A percentile compares a stretch with the other conserved stretches of the same genome.
Conservation (phyloP, 352 stramenopile species). For the Pythium brachiatum region DNA sequence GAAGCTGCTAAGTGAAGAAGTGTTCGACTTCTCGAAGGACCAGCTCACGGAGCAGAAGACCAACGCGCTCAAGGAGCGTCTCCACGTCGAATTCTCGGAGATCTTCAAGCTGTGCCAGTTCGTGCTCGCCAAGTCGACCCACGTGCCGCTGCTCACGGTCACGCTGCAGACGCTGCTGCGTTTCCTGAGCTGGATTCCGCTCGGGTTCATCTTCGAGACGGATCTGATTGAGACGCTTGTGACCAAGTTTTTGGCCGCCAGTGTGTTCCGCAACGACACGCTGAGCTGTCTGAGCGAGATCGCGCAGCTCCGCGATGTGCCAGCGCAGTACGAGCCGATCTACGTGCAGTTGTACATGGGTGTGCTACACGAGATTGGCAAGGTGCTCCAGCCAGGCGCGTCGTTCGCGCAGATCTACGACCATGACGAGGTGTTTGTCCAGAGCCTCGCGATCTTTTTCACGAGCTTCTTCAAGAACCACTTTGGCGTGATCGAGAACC, state of each 20-base stretch:
- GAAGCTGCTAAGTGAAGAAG: slow-evolving; percentile 98
- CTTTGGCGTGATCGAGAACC: slow-evolving; percentile 93
- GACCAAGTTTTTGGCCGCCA: slow-evolving; percentile 95
- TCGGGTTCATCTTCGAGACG: slow-evolving; percentile 99
- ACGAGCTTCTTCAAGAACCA: slow-evolving; percentile 94
- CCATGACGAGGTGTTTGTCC: slow-evolving; percentile 96
- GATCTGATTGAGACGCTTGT: slow-evolving; percentile 94
- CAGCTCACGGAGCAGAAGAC: slow-evolving; percentile 98
- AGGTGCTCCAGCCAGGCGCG: slow-evolving; percentile 89
- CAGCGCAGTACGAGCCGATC: slow-evolving; percentile 90
- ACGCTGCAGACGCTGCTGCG: slow-evolving; percentile 97
- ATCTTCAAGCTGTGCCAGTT: slow-evolving; percentile 99
- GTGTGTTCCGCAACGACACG: slow-evolving; percentile 95
- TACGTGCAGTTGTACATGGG: slow-evolving; percentile 95
- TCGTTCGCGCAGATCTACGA: slow-evolving; percentile 93
- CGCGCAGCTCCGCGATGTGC: slow-evolving; percentile 91
- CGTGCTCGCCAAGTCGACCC: slow-evolving; percentile 94
- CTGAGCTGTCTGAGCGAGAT: slow-evolving; percentile 99
- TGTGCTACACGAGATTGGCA: slow-evolving; percentile 91
- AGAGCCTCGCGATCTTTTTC: slow-evolving; percentile 97
- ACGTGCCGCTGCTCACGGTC: slow-evolving; percentile 92
- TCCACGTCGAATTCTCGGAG: slow-evolving; percentile 98
- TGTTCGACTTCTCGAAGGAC: slow-evolving; percentile 99
- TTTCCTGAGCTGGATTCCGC: slow-evolving; percentile 98
- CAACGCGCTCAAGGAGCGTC: slow-evolving; percentile 96